phyloP scores from a whole-genome alignment of 1,284 basidiomycete genomes.

The Microbotryum violaceum region DNA sequence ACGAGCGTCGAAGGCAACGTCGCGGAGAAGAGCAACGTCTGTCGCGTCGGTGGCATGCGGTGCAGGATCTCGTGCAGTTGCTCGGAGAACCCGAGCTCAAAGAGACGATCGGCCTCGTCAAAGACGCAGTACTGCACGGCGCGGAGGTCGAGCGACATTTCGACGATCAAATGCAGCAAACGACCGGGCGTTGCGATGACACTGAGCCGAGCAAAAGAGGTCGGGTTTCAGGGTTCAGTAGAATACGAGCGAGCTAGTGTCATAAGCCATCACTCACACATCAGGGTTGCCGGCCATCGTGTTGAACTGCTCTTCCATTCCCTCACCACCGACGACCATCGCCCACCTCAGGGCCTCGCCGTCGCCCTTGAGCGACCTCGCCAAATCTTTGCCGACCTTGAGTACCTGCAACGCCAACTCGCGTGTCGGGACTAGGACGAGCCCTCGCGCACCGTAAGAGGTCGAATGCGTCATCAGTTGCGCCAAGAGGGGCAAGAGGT shows the following conservation, averaged over 20 bases:
- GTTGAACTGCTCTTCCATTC: constrained; percentile 92
- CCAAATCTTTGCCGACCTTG: constrained; percentile 88
- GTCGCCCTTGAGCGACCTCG: constrained; percentile 53
- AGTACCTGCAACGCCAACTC: constrained; percentile 91
- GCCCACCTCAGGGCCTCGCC: constrained; percentile 75
- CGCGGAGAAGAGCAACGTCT: constrained; percentile 91
- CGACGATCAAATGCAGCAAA: constrained; percentile 86
- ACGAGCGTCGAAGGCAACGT: constrained; percentile 92
- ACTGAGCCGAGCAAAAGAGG: constrained; percentile 44
- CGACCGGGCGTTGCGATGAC: constrained; percentile 97
- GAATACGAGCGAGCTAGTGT: constrained; percentile 6
- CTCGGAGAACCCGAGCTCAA: constrained; percentile 95
- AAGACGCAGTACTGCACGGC: constrained; percentile 88
- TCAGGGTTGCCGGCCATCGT: constrained; percentile 92
- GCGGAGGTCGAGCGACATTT: constrained; percentile 91
- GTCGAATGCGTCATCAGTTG: constrained; percentile 71
- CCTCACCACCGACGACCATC: constrained; percentile 90
- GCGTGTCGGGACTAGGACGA: constrained; percentile 85
- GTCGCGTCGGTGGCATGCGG: constrained; percentile 74
- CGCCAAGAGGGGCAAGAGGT: constrained; percentile 86
- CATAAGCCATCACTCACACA: constrained; percentile 54
- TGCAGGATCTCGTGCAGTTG: constrained; percentile 85
- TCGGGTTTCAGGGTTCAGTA: background rate
- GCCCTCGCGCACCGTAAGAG: constrained; percentile 73
- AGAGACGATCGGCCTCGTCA: constrained; percentile 86